These are phyloP conservation scores for Monilinia polystroma DNA, from an alignment of 2,329 filamentous ascomycete genomes.

Conservation along the genomic window DNA sequence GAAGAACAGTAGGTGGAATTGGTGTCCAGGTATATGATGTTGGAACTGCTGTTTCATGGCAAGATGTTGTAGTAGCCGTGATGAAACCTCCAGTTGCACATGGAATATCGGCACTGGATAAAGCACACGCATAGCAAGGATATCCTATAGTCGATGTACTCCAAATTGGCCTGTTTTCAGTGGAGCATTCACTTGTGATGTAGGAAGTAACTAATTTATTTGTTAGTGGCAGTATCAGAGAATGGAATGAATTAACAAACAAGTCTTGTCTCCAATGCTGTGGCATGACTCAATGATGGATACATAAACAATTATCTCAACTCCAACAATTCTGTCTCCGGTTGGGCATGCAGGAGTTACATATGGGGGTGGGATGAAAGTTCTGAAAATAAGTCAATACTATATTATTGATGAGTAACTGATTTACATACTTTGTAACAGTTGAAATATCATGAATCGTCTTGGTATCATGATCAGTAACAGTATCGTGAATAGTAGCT, in stretches of 20 bases:
- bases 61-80: constrained; percentile 26
- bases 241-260: constrained; percentile 4
- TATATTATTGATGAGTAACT: background rate
- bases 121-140: constrained; percentile 27
- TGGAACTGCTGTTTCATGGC: constrained; percentile 19
- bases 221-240: constrained; percentile 2
- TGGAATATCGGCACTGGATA: constrained; percentile 24
- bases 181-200: constrained; percentile 25
- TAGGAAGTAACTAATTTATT: constrained; percentile 24
- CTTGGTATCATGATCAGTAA: constrained; percentile 17
- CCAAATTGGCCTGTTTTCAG: constrained; percentile 27
- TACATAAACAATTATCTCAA: constrained; percentile 40
- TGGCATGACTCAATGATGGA: constrained; percentile 39
- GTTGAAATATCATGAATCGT: constrained; percentile 20
- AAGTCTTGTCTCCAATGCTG: constrained; percentile 21
- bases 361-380: constrained; percentile 27
- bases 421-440: constrained; percentile 20
- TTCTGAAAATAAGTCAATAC: constrained; percentile 19
- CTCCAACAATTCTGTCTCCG: constrained; percentile 34
- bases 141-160: constrained; percentile 25
- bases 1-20: constrained; percentile 19
- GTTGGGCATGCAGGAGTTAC: constrained; percentile 28
- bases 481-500: constrained; percentile 13
- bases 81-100: constrained; percentile 22
- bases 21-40: constrained; percentile 26